These are phyloP conservation scores for Colletotrichum musae DNA, from an alignment of 2,329 filamentous ascomycete species.

Conservation along the genomic window DNA sequence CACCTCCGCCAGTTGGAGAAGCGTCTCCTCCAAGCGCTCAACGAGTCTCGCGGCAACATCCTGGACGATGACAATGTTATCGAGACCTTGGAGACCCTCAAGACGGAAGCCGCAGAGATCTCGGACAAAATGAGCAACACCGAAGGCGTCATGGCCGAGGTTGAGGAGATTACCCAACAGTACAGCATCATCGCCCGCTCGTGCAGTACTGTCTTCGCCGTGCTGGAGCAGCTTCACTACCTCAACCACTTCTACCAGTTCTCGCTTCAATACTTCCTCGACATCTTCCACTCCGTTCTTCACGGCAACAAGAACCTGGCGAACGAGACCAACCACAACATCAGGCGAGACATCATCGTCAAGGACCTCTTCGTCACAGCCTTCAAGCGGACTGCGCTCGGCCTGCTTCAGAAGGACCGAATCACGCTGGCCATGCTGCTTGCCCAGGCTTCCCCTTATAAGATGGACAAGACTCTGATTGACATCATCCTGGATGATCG, in stretches of 20 bases:
- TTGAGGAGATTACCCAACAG: constrained; percentile 94
- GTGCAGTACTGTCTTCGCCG: constrained; percentile 97
- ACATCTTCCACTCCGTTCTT: constrained; percentile 96
- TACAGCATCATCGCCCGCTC: constrained; percentile 95
- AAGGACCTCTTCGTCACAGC: constrained; percentile 91
- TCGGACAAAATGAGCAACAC: constrained; percentile 96
- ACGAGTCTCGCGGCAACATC: constrained; percentile 97
- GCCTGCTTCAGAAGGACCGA: constrained; percentile 92
- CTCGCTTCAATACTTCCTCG: constrained; percentile 96
- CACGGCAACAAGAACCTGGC: constrained; percentile 82
- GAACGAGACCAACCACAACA: constrained; percentile 80
- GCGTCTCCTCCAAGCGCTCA: constrained; percentile 91
- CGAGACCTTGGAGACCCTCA: constrained; percentile 95
- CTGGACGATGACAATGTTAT: constrained; percentile 99
- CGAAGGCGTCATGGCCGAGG: constrained; percentile 97
- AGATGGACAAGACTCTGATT: constrained; percentile 92
- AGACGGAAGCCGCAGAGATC: constrained; percentile 97
- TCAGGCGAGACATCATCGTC: constrained; percentile 90
- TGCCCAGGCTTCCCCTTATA: constrained; percentile 94
- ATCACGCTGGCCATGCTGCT: constrained; percentile 96
- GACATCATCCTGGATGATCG: constrained; percentile 87
- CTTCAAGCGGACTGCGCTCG: constrained; percentile 93
- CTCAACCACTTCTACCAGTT: constrained; percentile 99
- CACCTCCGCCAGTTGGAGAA: constrained; percentile 97
- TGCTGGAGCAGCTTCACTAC: constrained; percentile 96